Evolutionary conservation across 805 yeast species (phyloP).

Genomic region (Metschnikowia vanudenii): DNA sequence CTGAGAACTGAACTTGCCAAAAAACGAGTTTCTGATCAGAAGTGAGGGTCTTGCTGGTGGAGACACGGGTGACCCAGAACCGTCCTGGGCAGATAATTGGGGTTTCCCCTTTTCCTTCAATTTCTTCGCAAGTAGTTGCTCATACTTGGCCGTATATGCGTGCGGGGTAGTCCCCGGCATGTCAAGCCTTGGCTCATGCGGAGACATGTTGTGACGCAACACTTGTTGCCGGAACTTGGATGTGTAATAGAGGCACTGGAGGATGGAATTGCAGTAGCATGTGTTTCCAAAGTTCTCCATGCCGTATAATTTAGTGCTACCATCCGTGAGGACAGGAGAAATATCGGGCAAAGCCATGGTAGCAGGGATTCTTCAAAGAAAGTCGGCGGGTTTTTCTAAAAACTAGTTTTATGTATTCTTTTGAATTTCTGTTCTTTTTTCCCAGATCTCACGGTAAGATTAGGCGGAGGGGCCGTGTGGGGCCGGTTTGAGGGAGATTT

Average conservation of each 20-base stretch:
- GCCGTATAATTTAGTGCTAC: slow-evolving; percentile 68
- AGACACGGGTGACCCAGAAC: neutral
- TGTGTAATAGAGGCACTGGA: slow-evolving; percentile 83
- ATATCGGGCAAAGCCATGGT: slow-evolving; percentile 5
- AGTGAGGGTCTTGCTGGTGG: slow-evolving; percentile 19
- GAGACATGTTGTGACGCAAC: slow-evolving; percentile 28
- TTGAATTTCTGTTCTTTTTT: too few species aligned
- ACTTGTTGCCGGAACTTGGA: slow-evolving; percentile 60
- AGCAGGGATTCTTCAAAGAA: neutral
- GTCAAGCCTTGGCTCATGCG: slow-evolving; percentile 32
- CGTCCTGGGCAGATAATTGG: slow-evolving; percentile 2
- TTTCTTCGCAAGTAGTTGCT: slow-evolving; percentile 37
- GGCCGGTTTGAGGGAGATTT: neutral
- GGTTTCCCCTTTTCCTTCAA: slow-evolving; percentile 29
- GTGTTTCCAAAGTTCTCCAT: slow-evolving; percentile 88
- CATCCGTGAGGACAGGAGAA: slow-evolving; percentile 49
- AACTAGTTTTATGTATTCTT: neutral
- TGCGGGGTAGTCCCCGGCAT: slow-evolving; percentile 35
- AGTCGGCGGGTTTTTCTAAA: too few species aligned
- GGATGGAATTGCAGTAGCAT: slow-evolving; percentile 89
- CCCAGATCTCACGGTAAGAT: slow-evolving; percentile 5
- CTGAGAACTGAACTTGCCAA: slow-evolving; percentile 38
- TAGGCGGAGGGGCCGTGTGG: slow-evolving; percentile 5
- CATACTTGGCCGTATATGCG: slow-evolving; percentile 39
- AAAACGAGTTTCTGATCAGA: slow-evolving; percentile 36